These are phyloP conservation scores for Carex sylvatica DNA, from an alignment of 202 grass and related monocot species.

Conservation along the genomic window DNA sequence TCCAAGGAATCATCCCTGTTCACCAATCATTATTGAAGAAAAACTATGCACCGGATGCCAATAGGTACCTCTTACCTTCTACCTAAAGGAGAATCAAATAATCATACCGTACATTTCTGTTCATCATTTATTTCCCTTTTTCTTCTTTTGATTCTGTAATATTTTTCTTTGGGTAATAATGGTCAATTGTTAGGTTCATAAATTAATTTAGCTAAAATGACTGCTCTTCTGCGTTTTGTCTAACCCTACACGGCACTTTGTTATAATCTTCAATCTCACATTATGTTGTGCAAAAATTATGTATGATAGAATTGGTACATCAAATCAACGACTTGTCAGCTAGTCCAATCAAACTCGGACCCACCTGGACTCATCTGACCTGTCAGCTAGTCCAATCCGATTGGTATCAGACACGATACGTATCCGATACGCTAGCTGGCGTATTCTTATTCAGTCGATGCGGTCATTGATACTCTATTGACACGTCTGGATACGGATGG, in stretches of 20 bases:
- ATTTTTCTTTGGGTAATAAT: neutral
- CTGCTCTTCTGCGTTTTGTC: neutral
- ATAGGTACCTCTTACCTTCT: neutral
- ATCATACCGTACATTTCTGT: neutral
- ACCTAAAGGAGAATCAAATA: slow-evolving; percentile 20
- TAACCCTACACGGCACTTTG: neutral
- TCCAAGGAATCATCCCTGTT: slow-evolving; percentile 11
- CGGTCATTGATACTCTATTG: no score
- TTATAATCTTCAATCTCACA: neutral
- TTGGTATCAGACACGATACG: no score
- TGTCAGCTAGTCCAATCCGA: no score
- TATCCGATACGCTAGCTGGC: no score
- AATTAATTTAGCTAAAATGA: neutral
- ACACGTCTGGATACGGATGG: no score
- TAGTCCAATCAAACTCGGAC: no score
- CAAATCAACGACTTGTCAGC: no score
- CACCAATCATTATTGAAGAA: slow-evolving; percentile 3
- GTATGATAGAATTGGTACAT: no score
- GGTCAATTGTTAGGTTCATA: slow-evolving; percentile 6
- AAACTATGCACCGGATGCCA: neutral
- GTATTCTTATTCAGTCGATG: no score
- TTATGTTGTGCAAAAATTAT: neutral
- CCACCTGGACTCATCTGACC: no score
- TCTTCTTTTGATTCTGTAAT: neutral
- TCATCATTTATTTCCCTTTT: neutral